Evolutionary conservation across 2,329 filamentous ascomycete species (phyloP).

Genomic region (Reticulascus tulasneorum): DNA sequence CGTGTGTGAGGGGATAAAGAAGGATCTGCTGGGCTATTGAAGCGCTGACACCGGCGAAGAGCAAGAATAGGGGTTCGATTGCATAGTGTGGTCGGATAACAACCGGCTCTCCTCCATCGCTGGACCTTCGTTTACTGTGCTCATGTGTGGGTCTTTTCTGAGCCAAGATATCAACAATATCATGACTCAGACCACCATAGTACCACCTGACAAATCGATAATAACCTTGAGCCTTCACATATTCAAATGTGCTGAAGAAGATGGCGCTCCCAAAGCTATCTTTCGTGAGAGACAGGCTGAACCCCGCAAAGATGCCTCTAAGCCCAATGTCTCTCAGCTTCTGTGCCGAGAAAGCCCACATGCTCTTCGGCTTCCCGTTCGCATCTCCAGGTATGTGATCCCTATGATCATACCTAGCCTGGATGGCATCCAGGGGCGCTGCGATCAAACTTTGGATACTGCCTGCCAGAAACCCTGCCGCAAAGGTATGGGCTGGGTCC

Average conservation of each 20-base stretch:
- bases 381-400: conserved; percentile 40
- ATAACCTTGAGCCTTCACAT: conserved; percentile 69
- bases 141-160: conserved; percentile 39
- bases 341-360: conserved; percentile 68
- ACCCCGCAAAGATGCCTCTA: conserved; percentile 71
- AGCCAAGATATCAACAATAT: conserved; percentile 47
- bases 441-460: conserved; percentile 67
- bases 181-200: conserved; percentile 56
- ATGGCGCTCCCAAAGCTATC: conserved; percentile 66
- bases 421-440: conserved; percentile 71
- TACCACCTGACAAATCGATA: conserved; percentile 68
- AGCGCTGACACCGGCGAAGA: conserved; percentile 65
- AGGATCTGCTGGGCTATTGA: conserved; percentile 65
- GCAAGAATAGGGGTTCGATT: conserved; percentile 68
- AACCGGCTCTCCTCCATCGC: conserved; percentile 28
- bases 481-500: conserved; percentile 57
- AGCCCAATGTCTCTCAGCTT: conserved; percentile 66
- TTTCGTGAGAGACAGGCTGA: conserved; percentile 64
- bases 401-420: conserved; percentile 64
- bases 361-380: conserved; percentile 49
- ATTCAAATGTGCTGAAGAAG: conserved; percentile 75
- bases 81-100: conserved; percentile 71
- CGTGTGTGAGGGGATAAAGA: conserved; percentile 66
- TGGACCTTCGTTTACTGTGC: conserved; percentile 1
- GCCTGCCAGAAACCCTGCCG: conserved; percentile 67